Evolutionary conservation across 768 basidiomycete species (phyloP).

Genomic region (Pulveroboletus sp.): DNA sequence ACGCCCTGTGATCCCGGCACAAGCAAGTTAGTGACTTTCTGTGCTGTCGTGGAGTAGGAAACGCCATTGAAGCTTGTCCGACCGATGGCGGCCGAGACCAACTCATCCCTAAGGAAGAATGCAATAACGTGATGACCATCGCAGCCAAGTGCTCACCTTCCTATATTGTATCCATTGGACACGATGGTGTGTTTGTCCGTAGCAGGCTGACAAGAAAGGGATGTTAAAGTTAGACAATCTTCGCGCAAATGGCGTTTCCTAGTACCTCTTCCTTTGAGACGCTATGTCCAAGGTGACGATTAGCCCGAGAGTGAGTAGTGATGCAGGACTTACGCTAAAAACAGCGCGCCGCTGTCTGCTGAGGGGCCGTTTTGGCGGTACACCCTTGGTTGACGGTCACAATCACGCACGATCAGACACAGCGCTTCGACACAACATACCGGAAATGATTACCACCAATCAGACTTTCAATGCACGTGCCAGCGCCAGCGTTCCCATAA

Average conservation of each 20-base stretch:
- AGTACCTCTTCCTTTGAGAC: constrained; percentile 45
- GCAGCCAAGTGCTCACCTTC: constrained; percentile 29
- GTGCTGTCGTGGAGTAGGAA: constrained; percentile 44
- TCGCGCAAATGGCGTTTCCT: no score
- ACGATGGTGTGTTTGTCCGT: constrained; percentile 39
- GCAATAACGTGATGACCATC: neutral
- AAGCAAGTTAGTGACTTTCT: constrained; percentile 54
- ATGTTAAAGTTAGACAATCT: neutral
- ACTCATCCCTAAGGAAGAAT: constrained; percentile 27
- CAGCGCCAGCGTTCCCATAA: constrained; percentile 31
- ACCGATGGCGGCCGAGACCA: constrained; percentile 40
- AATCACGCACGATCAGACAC: neutral
- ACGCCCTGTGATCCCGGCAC: constrained; percentile 47
- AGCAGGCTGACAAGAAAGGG: constrained; percentile 20
- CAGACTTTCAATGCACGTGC: constrained; percentile 44
- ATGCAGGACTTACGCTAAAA: constrained; percentile 46
- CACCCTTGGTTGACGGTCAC: constrained; percentile 28
- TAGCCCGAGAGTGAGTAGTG: no score
- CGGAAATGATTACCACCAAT: constrained; percentile 49
- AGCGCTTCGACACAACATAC: constrained; percentile 13
- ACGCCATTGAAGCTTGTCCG: constrained; percentile 41
- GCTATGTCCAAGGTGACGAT: constrained; percentile 21
- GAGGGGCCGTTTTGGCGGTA: constrained; percentile 55
- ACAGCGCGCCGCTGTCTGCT: constrained; percentile 49
- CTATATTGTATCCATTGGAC: constrained; percentile 47